Base-by-base conservation (phyloP, 2,329 filamentous ascomycete genomes). In the Cryphonectria parasitica region DNA sequence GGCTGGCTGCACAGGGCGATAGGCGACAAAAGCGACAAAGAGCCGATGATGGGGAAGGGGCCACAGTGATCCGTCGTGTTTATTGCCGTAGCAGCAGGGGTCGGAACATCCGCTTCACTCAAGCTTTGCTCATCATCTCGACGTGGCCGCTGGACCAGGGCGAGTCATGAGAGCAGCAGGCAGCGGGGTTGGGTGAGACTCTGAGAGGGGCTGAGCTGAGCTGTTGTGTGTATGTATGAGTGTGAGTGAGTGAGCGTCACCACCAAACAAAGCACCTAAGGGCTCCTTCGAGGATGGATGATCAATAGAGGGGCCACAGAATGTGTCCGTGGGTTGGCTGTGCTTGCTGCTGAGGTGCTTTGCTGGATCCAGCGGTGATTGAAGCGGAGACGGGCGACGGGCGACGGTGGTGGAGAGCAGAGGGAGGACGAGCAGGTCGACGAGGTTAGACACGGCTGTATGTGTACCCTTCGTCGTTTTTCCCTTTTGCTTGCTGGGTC, bases 91-190 rank as follows among this genome's bases (percentile, higher is more conserved):
- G 34, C 31, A 67, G 62, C 66, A 68, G 66, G 66, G 66, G 66
- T 63, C 67, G 66, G 69, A 65, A 54, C 56, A 64, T 64, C 65
- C 68, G 71, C 71, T 64, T 61, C 65, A 68, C 71, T 72, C 60
- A 72, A 43, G 64, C 69, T 69, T 68, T 67, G 60, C 58, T 72
- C 68, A 70, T 71, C 66, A 66, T 72, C 49, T 58, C 69, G 66
- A 70, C 66, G 54, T 31, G 63, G 69, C 62, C 71, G 66, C 68
- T 68, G 66, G 69, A 62, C 62, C 68, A 45, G 66, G 71, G 65
- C 69, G 68, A 60, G 68, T 72, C 69, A 69, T 68, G 66, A 60
- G 56, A 36, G 65, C 36, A 49, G 25, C 65, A 39, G 25, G 49
- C 52, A 28, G 54, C 39, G 19, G 54, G 56, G 41, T 17, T 60